Evolutionary conservation across 345 rosid genomes (phyloP), one percentile per base, ranked within the genome.

Genomic region (Leavenworthia alabamica): DNA sequence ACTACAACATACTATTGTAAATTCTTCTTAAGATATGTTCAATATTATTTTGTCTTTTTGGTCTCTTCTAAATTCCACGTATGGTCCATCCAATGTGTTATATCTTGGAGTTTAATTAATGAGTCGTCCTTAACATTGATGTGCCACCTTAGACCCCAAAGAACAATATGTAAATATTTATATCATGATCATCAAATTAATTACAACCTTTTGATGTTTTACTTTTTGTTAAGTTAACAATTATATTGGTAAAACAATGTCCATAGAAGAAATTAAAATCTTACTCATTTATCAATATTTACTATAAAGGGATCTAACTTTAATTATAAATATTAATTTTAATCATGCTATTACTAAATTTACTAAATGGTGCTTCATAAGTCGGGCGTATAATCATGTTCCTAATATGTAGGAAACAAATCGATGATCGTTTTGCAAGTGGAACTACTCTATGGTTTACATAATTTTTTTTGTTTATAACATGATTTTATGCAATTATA

Each of bases 1-100:
- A 68, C 67, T 60, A 68, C 73, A 60, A 51, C 73, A 62, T 70
- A 70, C 39, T 62, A 70, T 62, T 70, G 74, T 70, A 70, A 62
- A 70, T 62, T 70, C 68, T 70, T 62, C 39, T 45, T 52, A 37
- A 45, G 50, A 70, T 62, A 47, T 37, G 58, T 70, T 62, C 74
- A 39, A 55, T 70, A 28, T 29, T 62, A 62, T 55, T 70, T 70
- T 62, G 74, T 70, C 74, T 20, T 62, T 55, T 70, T 70, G 68
- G 68, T 70, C 57, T 55, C 28, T 36, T 61, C 63, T 61, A 47
- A 45, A 62, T 46, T 47, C 56, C 40, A 45, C 45, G 51, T 70
- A 70, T 70, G 74, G 68, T 62, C 74, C 68, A 70, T 37, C 56
- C 68, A 47, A 55, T 68, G 36, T 33, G n/a, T n/a, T n/a, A 58